These are phyloP conservation scores for Heliamphora ciliata DNA, from an alignment of 179 eudicot genomes.

Conservation along the genomic window DNA sequence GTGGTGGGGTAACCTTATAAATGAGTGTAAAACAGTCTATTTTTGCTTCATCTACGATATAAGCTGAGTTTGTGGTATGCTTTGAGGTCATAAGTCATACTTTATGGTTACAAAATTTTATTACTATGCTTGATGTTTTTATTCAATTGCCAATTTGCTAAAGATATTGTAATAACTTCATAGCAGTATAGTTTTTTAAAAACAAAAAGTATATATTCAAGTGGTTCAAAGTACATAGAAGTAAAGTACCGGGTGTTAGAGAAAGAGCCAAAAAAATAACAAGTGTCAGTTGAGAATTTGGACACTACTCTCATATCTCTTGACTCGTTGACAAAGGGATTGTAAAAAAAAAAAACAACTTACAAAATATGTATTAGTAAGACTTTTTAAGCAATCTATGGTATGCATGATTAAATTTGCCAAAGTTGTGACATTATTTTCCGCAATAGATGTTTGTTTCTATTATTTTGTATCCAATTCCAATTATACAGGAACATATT, in stretches of 20 bases:
- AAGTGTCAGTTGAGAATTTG: not conserved
- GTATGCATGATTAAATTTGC: too few species aligned
- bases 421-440: too few species aligned
- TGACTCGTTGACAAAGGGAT: too few species aligned
- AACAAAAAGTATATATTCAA: not conserved
- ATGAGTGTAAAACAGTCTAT: not conserved
- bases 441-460: too few species aligned
- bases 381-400: too few species aligned
- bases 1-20: not conserved
- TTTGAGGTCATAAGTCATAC: not conserved
- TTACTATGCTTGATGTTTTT: not conserved
- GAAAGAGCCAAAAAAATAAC: not conserved
- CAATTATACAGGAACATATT: too few species aligned
- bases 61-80: not conserved
- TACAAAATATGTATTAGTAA: too few species aligned
- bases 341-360: too few species aligned
- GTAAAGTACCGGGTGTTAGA: not conserved
- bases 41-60: not conserved
- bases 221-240: not conserved
- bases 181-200: not conserved
- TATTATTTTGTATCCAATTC: too few species aligned
- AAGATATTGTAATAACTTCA: not conserved
- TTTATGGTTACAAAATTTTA: not conserved
- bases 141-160: not conserved
- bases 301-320: too few species aligned